Base-by-base conservation (phyloP, 1,139 yeast species). In the Candida glucosophila region DNA sequence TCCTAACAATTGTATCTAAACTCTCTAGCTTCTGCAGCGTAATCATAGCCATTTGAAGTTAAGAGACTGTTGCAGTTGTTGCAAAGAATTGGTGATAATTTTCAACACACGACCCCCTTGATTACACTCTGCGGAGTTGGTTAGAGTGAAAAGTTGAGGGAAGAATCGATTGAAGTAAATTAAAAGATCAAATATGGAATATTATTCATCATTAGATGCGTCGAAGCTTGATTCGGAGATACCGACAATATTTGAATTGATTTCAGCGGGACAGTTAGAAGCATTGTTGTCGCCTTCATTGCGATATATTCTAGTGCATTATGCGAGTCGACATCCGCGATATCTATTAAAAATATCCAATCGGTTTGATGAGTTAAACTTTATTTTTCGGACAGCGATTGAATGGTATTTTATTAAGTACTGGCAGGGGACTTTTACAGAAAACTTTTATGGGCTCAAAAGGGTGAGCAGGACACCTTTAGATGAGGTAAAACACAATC, bases 371-470 rank as follows among this genome's bases (percentile, higher is more conserved):
- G 95, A 83, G 54, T 41, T 85, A 18, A 80, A 79, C 39, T 51
- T 79, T 7, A 36, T 71, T 2, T 37, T 78, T 4, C 58, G 90
- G 47, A 75, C 82, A 1, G 37, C 68, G n/a, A 59, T 88, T 1
- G 96, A 90, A 49, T 77, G 77, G 64, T 68, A 71, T 39, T 83
- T 79, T 41, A 49, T 88, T 26, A 67, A 59, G 29, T 64, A 67
- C 29, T 82, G 93, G 85, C 88, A 82, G 42, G 76, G 94, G 0
- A 73, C 92, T 2, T 85, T 90, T 41, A 83, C 95, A 0, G 97
- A 88, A 48, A 82, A 82, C 47, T 90, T 88, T 47, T 88, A 90
- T 45, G 97, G 96, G 2, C 55, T 90, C 39, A 85, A 86, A 47
- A 57, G 94, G 27, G 73, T 73, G 12, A 55, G 55, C 28, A 55